Conservation (phyloP, 345 rosid species). For the Barbarea vulgaris region DNA sequence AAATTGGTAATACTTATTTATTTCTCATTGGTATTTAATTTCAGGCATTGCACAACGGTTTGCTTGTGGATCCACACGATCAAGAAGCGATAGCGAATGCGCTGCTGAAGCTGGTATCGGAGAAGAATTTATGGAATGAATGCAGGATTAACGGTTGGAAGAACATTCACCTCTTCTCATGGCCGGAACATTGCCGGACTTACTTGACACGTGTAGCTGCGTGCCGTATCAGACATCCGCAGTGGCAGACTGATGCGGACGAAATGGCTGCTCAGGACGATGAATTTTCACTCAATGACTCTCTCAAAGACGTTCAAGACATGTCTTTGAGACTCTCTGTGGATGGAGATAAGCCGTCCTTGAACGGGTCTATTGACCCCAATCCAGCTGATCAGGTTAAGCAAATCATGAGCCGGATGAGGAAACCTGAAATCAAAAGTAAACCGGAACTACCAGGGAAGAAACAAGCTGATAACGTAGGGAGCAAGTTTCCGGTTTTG, state of each 20-base stretch:
- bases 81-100: slow-evolving; percentile 87
- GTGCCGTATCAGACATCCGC: slow-evolving; percentile 91
- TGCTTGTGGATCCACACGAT: slow-evolving; percentile 95
- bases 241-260: slow-evolving; percentile 91
- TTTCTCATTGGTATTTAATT: slow-evolving; percentile 20
- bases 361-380: slow-evolving; percentile 58
- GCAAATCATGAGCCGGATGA: slow-evolving; percentile 70
- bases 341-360: slow-evolving; percentile 78
- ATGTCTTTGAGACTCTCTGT: slow-evolving; percentile 93
- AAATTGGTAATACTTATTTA: neutral
- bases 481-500: slow-evolving; percentile 74
- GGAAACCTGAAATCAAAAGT: slow-evolving; percentile 51
- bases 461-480: slow-evolving; percentile 47
- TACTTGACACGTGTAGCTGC: slow-evolving; percentile 95
- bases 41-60: slow-evolving; percentile 89
- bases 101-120: slow-evolving; percentile 84
- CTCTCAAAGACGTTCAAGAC: slow-evolving; percentile 88
- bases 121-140: slow-evolving; percentile 86
- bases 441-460: slow-evolving; percentile 53
- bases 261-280: slow-evolving; percentile 62
- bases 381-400: slow-evolving; percentile 64
- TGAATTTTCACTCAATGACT: slow-evolving; percentile 78
- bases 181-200: slow-evolving; percentile 99
- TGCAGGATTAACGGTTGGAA: slow-evolving; percentile 94
- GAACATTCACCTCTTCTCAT: slow-evolving; percentile 90